Conservation (phyloP, 257 asterid species). For the Hygrophila difformis region DNA sequence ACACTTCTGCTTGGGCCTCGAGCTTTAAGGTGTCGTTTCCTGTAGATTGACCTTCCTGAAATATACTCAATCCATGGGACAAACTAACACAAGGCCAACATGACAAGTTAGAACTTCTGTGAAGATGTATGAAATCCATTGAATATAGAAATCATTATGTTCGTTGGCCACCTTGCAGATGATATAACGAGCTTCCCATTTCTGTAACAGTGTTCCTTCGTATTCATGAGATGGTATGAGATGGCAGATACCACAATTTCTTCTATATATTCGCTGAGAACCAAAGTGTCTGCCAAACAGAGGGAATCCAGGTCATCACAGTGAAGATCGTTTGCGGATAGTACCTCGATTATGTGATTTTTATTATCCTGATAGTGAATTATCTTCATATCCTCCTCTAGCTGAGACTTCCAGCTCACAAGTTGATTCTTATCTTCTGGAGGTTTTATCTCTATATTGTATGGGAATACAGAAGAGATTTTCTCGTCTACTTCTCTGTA, state of each 20-base stretch:
- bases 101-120: conserved; percentile 23
- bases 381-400: conserved; percentile 84
- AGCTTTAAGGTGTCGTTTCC: conserved; percentile 39
- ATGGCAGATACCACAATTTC: conserved; percentile 88
- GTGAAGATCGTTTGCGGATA: conserved; percentile 74
- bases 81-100: conserved; percentile 36
- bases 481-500: conserved; percentile 51
- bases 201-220: conserved; percentile 59
- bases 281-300: conserved; percentile 59
- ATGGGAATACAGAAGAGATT: conserved; percentile 61
- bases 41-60: conserved; percentile 55
- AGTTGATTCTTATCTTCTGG: conserved; percentile 69
- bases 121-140: conserved; percentile 3
- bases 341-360: conserved; percentile 78
- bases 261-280: conserved; percentile 66
- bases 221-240: conserved; percentile 70
- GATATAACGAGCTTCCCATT: conserved; percentile 83
- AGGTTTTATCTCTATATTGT: conserved; percentile 72
- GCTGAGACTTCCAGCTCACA: conserved; percentile 79
- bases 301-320: conserved; percentile 81
- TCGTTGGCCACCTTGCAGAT: conserved; percentile 49
- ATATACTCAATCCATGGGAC: conserved; percentile 67
- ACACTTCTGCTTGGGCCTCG: conserved; percentile 43
- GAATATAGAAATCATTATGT: background rate
- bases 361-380: conserved; percentile 63